Base-by-base conservation (phyloP, 2,329 filamentous ascomycete genomes). In the Chaetothyriales sp. region DNA sequence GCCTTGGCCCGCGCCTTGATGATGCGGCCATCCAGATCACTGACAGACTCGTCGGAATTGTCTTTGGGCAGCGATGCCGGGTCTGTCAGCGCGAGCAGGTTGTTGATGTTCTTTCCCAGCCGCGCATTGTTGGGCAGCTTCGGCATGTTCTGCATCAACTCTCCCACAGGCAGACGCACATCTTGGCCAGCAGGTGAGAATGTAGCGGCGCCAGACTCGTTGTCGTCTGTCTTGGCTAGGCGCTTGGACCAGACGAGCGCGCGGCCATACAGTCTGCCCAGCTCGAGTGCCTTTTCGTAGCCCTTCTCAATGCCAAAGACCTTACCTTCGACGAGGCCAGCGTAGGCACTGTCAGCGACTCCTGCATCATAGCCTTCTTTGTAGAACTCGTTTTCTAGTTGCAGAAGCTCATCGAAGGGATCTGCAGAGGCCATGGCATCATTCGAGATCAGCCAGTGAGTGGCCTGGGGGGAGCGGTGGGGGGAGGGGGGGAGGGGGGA, bases 301-400 rank as follows among this genome's bases (percentile, higher is more conserved):
- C 89, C 90, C 58, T 89, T 92, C 65, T 94, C 85, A 44, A 97
- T 79, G 0, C 90, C 92, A 64, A 97, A 88, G 18, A 88, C 80
- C 49, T 89, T 85, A 55, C 92, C 92, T 74, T 98, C 92, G 58
- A 87, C 81, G 53, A 83, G 82, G 43, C 92, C 92, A 29, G 86
- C 83, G 54, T 77, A 76, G 43, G 80, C 73, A 54, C 92, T 92
- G 68, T 95, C 90, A 43, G 75, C 70, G 47, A 80, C 67, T 44
- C 92, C 92, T 51, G 87, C 77, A 5, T 74, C 67, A 71, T 89
- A 90, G 54, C 92, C 92, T 67, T 90, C 81, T 45, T 78, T 73
- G 72, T 95, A 95, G 72, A 90, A 94, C 52, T 73, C 67, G 54
- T 81, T 76, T 69, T 83, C 80, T 28, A 83, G 69, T 48, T 73